These are phyloP conservation scores for Barbatosphaeria neglecta DNA, from an alignment of 495 filamentous ascomycete genomes.

Conservation along the genomic window DNA sequence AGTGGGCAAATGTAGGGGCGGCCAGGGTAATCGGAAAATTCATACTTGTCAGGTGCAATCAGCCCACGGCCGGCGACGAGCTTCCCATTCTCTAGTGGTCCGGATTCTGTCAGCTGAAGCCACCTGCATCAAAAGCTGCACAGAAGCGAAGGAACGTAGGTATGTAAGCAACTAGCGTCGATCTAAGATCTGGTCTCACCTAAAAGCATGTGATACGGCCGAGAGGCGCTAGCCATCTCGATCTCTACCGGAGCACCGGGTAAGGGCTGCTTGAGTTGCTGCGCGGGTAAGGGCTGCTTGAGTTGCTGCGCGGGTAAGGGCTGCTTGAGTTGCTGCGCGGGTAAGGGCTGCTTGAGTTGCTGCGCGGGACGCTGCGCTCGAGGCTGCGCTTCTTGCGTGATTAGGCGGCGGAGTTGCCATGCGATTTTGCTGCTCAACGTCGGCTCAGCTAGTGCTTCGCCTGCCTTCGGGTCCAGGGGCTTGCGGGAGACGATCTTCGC, in stretches of 20 bases:
- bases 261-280: background rate
- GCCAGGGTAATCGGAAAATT: background rate
- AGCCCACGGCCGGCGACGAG: background rate
- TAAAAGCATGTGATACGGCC: background rate
- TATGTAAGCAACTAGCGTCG: no score
- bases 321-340: background rate
- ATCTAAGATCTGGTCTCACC: background rate
- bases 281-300: background rate
- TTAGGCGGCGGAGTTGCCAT: no score
- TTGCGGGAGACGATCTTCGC: slow-evolving; percentile 2
- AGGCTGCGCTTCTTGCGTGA: no score
- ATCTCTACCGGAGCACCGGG: background rate
- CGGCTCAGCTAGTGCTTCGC: background rate
- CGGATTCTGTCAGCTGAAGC: background rate
- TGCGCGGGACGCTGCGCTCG: no score
- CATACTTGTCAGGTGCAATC: background rate
- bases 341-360: no score
- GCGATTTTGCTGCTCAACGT: background rate
- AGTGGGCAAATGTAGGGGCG: background rate
- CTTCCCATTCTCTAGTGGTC: background rate
- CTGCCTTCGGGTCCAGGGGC: slow-evolving; percentile 4
- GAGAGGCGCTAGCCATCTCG: background rate
- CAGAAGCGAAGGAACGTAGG: no score
- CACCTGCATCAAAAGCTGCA: background rate
- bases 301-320: background rate